Base-by-base conservation (phyloP, 148 eudicot genomes). In the Linanthus parryae region DNA sequence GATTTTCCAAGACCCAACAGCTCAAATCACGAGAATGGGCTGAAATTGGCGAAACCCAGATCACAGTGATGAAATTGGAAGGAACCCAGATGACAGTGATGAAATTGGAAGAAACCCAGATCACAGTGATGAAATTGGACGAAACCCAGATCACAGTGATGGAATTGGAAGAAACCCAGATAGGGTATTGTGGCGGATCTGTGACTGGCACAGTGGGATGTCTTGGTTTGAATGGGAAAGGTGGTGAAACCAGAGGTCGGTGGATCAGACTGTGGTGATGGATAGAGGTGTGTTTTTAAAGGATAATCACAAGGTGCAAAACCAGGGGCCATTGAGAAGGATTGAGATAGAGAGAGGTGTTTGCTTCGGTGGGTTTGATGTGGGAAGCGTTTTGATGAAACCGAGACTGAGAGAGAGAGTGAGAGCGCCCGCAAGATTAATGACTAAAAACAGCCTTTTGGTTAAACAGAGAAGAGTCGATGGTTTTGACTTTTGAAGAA, bases 241-340 rank as follows among this genome's bases (percentile, higher is more conserved):
- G 1, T 15, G 30, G 13, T 12, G 41, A 58, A 23, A n/a, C 15
- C 28, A 24, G 33, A 21, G 18, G 19, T 37, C 26, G 33, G 9
- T 15, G 52, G 46, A 29, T 17, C 7, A 12, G 3, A 24, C 23
- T n/a, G 20, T 1, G 19, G 21, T 7, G 21, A 21, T 37, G 16
- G 16, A 25, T 57, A 20, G 7, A 44, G 35, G 16, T 28, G 45
- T 16, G 19, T 36, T 44, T 56, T 47, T 31, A 61, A 48, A 35
- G 56, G 38, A 20, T 42, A 52, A 43, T 51, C 37, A 33, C 44
- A 52, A 28, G 22, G 34, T 13, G 48, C 31, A 73, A 73, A 63
- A 67, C 73, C 48, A 27, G 69, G 77, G 73, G 77, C 77, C 73
- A 67, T 73, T 24, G 47, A 3, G 43, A 23, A 35, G 56, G 56